Base-by-base conservation (phyloP, 371 early-diverging fungal species). In the Rhizomucor pusillus region DNA sequence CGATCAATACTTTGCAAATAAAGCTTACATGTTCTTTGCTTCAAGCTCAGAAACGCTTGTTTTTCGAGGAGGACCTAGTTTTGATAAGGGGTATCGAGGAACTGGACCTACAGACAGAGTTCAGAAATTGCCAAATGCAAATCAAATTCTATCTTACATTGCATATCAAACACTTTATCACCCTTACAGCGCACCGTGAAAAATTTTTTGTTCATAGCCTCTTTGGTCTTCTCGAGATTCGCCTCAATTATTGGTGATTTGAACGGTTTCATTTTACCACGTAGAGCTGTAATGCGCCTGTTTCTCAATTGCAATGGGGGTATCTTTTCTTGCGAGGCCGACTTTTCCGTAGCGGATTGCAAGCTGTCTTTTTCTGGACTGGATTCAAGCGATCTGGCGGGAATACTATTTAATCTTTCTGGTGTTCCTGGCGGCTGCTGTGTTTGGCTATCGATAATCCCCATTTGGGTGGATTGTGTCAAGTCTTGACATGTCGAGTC, bases 221-320 rank as follows among this genome's bases (percentile, higher is more conserved):
- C 69, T 44, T 67, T 69, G 34, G 75, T 69, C 12, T 58, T 25
- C 39, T 60, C 69, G 18, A 64, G 19, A 11, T 71, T 65, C 0
- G 59, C 63, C 10, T 60, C 40, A 18, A 75, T 60, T 10, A 69
- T 58, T 1, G 76, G 76, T 12, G 76, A 75, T 52, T 67, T 71
- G 35, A 75, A 67, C 3, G 63, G 67, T n/a, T 54, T 52, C 14
- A 48, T 23, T 29, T 54, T 54, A 24, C 16, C 51, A 43, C 35
- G 48, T n/a, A 34, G 16, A 24, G 39, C 14, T 22, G 16, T 40
- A 13, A 23, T 14, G 23, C 16, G 34, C 39, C 34, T 34, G 14
- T 33, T 18, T 12, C 24, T 36, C 14, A 22, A 14, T 44, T 19
- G 41, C 29, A 19, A 12, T 12, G 40, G 3, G 11, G 50, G 12